A percentile compares a stretch with the other conserved stretches of the same genome.
phyloP scores from a whole-genome alignment of 352 stramenopile genomes.

The Phytophthora citricola region DNA sequence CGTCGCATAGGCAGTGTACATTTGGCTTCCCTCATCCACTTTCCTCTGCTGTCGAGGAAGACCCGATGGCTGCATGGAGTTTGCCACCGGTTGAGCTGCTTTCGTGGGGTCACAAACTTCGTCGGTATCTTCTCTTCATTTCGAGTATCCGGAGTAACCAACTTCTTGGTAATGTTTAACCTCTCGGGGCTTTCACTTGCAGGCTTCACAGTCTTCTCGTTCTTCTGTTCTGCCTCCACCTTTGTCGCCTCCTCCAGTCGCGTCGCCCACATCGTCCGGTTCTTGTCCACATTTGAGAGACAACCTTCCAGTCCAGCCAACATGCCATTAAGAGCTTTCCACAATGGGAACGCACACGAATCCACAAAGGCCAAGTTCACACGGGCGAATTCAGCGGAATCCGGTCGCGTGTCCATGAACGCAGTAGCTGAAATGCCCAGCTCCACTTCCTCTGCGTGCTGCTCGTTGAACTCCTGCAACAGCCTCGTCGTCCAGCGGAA shows the following conservation, averaged over 20 bases:
- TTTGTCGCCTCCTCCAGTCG: conserved; percentile 39
- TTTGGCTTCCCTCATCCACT: background rate
- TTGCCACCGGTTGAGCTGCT: conserved; percentile 3
- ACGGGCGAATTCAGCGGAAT: conserved; percentile 69
- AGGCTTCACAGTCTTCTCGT: conserved; percentile 9
- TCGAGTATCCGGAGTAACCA: background rate
- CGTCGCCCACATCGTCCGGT: conserved; percentile 66
- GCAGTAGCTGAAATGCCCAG: conserved; percentile 67
- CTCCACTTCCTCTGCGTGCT: conserved; percentile 77
- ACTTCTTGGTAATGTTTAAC: conserved; percentile 23
- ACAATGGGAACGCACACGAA: conserved; percentile 86
- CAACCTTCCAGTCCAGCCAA: conserved; percentile 66
- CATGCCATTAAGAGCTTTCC: conserved; percentile 71
- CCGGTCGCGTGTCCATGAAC: conserved; percentile 80
- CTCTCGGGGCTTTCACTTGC: conserved; percentile 11
- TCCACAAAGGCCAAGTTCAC: conserved; percentile 87
- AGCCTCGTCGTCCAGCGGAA: conserved; percentile 72
- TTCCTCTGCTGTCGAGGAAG: conserved; percentile 4
- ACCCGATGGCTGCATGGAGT: conserved; percentile 2
- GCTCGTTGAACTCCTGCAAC: conserved; percentile 84
- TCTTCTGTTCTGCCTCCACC: conserved; percentile 18
- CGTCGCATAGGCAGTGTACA: conserved; percentile 11
- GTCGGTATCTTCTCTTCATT: conserved; percentile 1
- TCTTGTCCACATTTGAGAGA: conserved; percentile 72
- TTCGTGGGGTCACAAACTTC: conserved; percentile 23